phyloP scores from a whole-genome alignment of 164 flowering plant species.

The Vitis rupestris region DNA sequence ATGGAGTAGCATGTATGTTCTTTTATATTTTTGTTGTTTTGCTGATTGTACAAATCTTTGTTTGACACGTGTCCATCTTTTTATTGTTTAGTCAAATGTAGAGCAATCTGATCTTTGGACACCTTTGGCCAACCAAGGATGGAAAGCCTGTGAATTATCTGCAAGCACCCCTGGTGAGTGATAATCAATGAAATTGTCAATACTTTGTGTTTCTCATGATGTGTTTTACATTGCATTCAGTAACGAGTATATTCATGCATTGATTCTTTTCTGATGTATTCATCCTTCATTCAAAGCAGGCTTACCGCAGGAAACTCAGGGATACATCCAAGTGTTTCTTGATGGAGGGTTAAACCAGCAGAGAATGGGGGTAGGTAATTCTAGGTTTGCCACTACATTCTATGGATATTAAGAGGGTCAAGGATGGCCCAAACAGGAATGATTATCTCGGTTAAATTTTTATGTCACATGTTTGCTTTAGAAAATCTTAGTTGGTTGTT shows the following conservation, averaged over 20 bases:
- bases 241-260: neutral
- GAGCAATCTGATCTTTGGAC: constrained; percentile 69
- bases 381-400: neutral
- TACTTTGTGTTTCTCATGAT: neutral
- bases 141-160: constrained; percentile 56
- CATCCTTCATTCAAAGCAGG: constrained; percentile 31
- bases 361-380: constrained; percentile 88
- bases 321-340: constrained; percentile 88
- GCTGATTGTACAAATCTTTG: neutral
- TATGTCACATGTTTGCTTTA: neutral
- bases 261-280: neutral
- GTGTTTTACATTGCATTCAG: neutral
- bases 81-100: constrained; percentile 39
- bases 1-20: neutral
- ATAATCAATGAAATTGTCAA: neutral
- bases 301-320: constrained; percentile 58
- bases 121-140: constrained; percentile 74
- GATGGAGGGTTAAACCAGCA: constrained; percentile 99
- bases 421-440: neutral
- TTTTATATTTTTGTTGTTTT: neutral
- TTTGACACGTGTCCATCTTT: constrained; percentile 6
- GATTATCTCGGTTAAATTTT: neutral
- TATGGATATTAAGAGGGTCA: neutral
- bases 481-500: too few species aligned
- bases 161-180: constrained; percentile 47